These are phyloP conservation scores for Fraxinus sp. DNA, from an alignment of 305 asterid genomes.

Conservation along the genomic window DNA sequence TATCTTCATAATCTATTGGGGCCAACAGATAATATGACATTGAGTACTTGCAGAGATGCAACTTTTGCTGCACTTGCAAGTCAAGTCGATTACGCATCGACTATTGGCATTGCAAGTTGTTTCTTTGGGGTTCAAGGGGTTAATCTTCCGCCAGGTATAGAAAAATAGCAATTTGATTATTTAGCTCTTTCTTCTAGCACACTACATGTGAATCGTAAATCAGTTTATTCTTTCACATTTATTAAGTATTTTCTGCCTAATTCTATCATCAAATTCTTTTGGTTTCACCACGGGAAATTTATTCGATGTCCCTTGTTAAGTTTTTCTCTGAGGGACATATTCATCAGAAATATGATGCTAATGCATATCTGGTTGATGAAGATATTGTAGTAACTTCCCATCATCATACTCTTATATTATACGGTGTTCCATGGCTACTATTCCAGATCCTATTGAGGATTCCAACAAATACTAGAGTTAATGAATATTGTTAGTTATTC, in stretches of 20 bases:
- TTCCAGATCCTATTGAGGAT: not conserved
- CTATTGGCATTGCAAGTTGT: conserved; percentile 67
- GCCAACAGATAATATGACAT: conserved; percentile 64
- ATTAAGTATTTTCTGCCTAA: not conserved
- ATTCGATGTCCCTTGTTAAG: not conserved
- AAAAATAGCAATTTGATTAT: not conserved
- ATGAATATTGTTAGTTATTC: not conserved
- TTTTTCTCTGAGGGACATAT: not conserved
- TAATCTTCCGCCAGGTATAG: conserved; percentile 50
- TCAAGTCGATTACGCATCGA: conserved; percentile 60
- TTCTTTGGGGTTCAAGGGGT: conserved; percentile 85
- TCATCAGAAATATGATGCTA: not conserved
- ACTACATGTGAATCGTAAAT: not conserved
- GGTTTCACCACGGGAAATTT: not conserved
- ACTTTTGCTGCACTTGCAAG: conserved; percentile 82
- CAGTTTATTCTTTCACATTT: not conserved
- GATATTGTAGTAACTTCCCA: not conserved
- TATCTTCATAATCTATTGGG: conserved; percentile 84
- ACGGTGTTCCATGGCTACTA: not conserved
- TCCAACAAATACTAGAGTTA: not conserved
- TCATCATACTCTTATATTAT: not conserved
- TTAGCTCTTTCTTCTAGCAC: not conserved
- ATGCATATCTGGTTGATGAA: not conserved
- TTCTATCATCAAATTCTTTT: not conserved
- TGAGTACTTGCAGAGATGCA: conserved; percentile 95